A percentile compares a stretch with the other conserved stretches of the same genome.
Conservation (phyloP, 495 filamentous ascomycete genomes). For the Aspergillus affinis region DNA sequence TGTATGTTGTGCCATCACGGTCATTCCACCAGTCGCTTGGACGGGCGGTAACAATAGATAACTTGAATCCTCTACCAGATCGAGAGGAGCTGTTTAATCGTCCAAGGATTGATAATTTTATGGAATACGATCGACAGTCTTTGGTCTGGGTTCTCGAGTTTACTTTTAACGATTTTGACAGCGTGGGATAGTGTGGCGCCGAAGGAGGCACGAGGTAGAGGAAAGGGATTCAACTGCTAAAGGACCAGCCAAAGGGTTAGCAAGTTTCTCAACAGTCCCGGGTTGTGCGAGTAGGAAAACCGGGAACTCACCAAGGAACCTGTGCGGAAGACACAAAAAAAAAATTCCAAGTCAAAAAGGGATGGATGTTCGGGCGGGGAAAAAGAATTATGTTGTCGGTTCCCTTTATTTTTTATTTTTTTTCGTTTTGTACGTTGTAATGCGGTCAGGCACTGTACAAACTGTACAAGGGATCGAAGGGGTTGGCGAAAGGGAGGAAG, state of each 20-base stretch:
- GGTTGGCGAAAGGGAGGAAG: constrained; percentile 32
- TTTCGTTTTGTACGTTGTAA: constrained; percentile 19
- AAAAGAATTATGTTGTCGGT: constrained; percentile 21
- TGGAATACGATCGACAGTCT: not conserved
- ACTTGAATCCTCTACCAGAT: not conserved
- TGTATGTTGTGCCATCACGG: constrained; percentile 30
- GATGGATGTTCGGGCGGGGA: not conserved
- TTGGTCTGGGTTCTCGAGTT: not conserved
- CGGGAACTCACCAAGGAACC: not conserved
- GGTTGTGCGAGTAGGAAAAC: not conserved
- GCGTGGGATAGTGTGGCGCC: not conserved
- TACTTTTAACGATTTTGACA: not conserved
- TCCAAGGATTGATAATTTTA: not conserved
- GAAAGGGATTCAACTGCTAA: constrained; percentile 11
- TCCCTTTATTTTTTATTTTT: constrained; percentile 13
- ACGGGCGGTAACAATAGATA: not conserved
- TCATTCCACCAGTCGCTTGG: constrained; percentile 30
- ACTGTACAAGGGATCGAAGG: constrained; percentile 34
- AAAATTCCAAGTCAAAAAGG: constrained; percentile 10
- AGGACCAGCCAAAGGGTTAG: constrained; percentile 13
- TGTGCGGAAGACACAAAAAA: constrained; percentile 8
- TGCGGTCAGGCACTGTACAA: constrained; percentile 38
- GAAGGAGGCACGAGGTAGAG: constrained; percentile 12
- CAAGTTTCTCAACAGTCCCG: not conserved
- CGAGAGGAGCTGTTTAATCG: not conserved